phyloP scores from a whole-genome alignment of 1,284 basidiomycete genomes.

The Boletus smithii region DNA sequence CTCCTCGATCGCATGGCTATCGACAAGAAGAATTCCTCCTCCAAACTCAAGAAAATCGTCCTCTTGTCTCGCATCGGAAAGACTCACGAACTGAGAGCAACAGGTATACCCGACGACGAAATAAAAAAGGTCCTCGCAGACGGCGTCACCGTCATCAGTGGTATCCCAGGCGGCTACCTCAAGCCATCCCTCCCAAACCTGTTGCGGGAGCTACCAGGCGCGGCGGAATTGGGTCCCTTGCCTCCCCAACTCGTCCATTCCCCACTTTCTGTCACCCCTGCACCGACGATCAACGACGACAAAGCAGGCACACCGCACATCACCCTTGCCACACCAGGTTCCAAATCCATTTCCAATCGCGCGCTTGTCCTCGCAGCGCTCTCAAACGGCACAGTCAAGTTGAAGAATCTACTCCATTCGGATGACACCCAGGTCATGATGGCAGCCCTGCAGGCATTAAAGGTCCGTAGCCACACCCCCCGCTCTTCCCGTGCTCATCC shows the following conservation, averaged over 20 bases:
- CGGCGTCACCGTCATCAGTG: slow-evolving; percentile 71
- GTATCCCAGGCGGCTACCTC: slow-evolving; percentile 44
- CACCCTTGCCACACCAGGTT: slow-evolving; percentile 89
- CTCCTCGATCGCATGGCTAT: slow-evolving; percentile 91
- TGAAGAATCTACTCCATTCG: slow-evolving; percentile 91
- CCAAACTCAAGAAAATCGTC: slow-evolving; percentile 87
- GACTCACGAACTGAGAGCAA: slow-evolving; percentile 91
- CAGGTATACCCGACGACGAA: slow-evolving; percentile 75
- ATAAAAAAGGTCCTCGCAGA: slow-evolving; percentile 82
- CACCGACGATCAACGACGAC: not conserved
- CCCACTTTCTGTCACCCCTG: not conserved
- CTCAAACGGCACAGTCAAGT: slow-evolving; percentile 81
- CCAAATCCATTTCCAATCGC: slow-evolving; percentile 96
- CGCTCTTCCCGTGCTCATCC: slow-evolving; percentile 1
- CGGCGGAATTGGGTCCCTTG: slow-evolving; percentile 14
- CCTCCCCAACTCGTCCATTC: slow-evolving; percentile 22
- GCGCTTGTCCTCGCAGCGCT: slow-evolving; percentile 93
- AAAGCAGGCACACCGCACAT: slow-evolving; percentile 38
- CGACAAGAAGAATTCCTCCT: slow-evolving; percentile 95
- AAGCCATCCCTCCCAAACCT: slow-evolving; percentile 47
- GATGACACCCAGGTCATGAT: slow-evolving; percentile 99
- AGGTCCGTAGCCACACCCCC: slow-evolving; percentile 45
- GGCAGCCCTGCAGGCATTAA: slow-evolving; percentile 84
- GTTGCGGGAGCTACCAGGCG: slow-evolving; percentile 21
- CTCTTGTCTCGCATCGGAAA: slow-evolving; percentile 88